These are phyloP conservation scores for Ehretia macrophylla DNA, from an alignment of 257 asterid species.

Conservation along the genomic window DNA sequence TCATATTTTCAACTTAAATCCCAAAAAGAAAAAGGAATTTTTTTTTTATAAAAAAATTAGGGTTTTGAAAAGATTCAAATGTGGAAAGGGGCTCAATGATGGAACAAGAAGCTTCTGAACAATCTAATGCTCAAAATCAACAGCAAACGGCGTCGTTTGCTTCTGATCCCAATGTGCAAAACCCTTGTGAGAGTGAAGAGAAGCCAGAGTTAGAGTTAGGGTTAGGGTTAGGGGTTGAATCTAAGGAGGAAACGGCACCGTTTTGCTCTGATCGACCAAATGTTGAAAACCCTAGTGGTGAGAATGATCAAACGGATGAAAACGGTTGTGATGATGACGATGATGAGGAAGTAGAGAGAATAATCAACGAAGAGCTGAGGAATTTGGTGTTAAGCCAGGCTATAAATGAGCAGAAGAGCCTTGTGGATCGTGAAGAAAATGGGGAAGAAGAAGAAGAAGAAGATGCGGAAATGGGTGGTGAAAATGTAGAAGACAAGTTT, in stretches of 20 bases:
- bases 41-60: background rate
- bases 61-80: background rate
- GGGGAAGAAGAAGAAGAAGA: conserved; percentile 7
- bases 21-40: too few relatives aligned
- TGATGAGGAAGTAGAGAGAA: conserved; percentile 11
- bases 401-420: conserved; percentile 8
- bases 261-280: background rate
- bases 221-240: background rate
- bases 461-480: conserved; percentile 2
- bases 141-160: conserved; percentile 6
- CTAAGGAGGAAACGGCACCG: background rate
- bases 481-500: conserved; percentile 16
- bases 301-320: background rate
- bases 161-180: conserved; percentile 10
- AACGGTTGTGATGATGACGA: conserved; percentile 1
- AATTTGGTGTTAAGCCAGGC: conserved; percentile 11
- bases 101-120: conserved; percentile 6
- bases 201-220: background rate
- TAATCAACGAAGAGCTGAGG: conserved; percentile 14
- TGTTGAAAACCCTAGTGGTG: background rate
- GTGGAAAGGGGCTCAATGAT: background rate
- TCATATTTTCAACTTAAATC: background rate
- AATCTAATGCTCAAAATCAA: background rate
- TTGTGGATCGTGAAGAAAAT: conserved; percentile 3
- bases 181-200: background rate